These are phyloP conservation scores for Jamesozyma gamospora DNA, from an alignment of 805 yeast species.

Conservation along the genomic window DNA sequence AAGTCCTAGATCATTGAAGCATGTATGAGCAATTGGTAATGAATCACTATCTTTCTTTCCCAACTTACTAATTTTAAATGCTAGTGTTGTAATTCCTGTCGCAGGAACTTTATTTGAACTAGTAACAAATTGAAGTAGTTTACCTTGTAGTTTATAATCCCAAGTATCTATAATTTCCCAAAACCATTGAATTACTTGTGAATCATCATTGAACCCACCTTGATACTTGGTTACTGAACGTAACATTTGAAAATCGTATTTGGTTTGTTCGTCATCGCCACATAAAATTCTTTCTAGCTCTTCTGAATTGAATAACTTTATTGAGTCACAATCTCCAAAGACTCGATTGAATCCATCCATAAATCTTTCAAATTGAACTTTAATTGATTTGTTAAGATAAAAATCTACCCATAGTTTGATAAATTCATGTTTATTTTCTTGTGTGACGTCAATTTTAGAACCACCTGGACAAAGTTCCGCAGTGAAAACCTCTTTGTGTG, in stretches of 20 bases:
- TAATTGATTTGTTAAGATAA: conserved; percentile 47
- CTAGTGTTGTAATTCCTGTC: conserved; percentile 72
- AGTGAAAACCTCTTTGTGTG: conserved; percentile 13
- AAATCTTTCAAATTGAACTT: conserved; percentile 47
- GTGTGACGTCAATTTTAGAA: conserved; percentile 41
- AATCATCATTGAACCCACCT: conserved; percentile 43
- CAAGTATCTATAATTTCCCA: conserved; percentile 51
- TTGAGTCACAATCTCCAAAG: conserved; percentile 62
- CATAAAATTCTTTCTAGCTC: conserved; percentile 73
- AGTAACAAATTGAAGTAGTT: conserved; percentile 65
- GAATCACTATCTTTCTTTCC: conserved; percentile 35
- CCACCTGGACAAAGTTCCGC: conserved; percentile 55
- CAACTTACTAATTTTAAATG: conserved; percentile 55
- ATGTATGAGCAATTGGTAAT: conserved; percentile 84
- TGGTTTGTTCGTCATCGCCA: conserved; percentile 52
- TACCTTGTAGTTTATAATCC: conserved; percentile 47
- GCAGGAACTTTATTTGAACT: conserved; percentile 92
- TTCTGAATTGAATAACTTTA: conserved; percentile 68
- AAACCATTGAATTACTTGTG: conserved; percentile 59
- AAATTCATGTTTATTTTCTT: conserved; percentile 48
- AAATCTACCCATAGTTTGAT: conserved; percentile 54
- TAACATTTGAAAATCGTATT: conserved; percentile 52
- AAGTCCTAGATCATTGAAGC: conserved; percentile 82
- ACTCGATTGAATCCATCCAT: conserved; percentile 64
- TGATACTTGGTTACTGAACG: conserved; percentile 63